Percentiles rank a stretch among this genome's conserved stretches.
Conservation (phyloP, 1,284 basidiomycete genomes). For the Cryptococcus sp. region DNA sequence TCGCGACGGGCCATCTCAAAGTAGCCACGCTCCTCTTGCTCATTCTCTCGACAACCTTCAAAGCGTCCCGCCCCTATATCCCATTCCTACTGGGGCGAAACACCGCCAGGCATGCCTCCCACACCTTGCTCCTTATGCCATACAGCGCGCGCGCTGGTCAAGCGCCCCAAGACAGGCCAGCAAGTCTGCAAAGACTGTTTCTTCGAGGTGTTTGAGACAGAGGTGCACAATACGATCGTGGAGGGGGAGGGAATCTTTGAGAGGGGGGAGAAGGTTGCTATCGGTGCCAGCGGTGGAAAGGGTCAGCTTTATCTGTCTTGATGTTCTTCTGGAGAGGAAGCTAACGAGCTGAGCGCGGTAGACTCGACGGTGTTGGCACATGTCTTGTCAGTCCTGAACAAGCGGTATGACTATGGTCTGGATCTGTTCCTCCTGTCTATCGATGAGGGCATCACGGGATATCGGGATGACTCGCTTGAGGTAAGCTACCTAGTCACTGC, state of each 20-base stretch:
- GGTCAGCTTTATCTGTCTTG: slow-evolving; percentile 55
- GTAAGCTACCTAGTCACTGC: slow-evolving; percentile 51
- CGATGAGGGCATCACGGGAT: slow-evolving; percentile 98
- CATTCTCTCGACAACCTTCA: too few relatives aligned
- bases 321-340: neutral
- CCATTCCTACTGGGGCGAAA: neutral
- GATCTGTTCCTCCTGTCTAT: slow-evolving; percentile 92
- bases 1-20: too few relatives aligned
- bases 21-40: too few relatives aligned
- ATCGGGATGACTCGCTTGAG: slow-evolving; percentile 95
- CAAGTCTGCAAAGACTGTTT: slow-evolving; percentile 95
- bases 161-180: slow-evolving; percentile 94
- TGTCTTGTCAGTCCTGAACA: slow-evolving; percentile 93
- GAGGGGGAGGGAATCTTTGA: slow-evolving; percentile 72
- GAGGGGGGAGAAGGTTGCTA: slow-evolving; percentile 90
- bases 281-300: slow-evolving; percentile 97
- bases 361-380: slow-evolving; percentile 97
- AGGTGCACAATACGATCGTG: slow-evolving; percentile 90
- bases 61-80: too few relatives aligned
- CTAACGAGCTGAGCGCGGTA: slow-evolving; percentile 42
- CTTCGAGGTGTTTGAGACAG: slow-evolving; percentile 96
- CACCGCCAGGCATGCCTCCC: slow-evolving; percentile 34
- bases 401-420: slow-evolving; percentile 88
- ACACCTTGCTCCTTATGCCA: slow-evolving; percentile 60
- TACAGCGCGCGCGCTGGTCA: slow-evolving; percentile 76